A percentile compares a stretch with the other conserved stretches of the same genome.
phyloP scores from a whole-genome alignment of 441 rosid species.

The Populus hybrid region DNA sequence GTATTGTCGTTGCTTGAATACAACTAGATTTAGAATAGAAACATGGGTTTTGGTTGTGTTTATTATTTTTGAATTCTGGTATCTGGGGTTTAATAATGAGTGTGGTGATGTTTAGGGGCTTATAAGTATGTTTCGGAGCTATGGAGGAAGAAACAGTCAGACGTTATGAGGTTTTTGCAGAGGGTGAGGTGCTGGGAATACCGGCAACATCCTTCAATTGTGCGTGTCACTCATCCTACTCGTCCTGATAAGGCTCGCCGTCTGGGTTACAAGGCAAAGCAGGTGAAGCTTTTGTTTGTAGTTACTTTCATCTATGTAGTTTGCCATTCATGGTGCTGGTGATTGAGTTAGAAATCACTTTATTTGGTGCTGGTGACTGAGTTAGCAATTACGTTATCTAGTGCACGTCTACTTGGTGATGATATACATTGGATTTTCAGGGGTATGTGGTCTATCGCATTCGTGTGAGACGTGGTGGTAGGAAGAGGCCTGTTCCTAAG shows the following conservation, averaged over 20 bases:
- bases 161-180: slow-evolving; percentile 72
- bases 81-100: background rate
- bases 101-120: slow-evolving; percentile 35
- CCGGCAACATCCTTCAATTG: slow-evolving; percentile 65
- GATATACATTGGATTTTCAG: slow-evolving; percentile 22
- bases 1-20: background rate
- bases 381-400: background rate
- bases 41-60: background rate
- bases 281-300: slow-evolving; percentile 21
- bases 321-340: background rate
- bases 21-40: background rate
- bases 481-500: slow-evolving; percentile 93
- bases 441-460: slow-evolving; percentile 87
- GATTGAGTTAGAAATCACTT: background rate
- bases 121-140: slow-evolving; percentile 67
- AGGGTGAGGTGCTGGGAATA: slow-evolving; percentile 80
- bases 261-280: slow-evolving; percentile 68
- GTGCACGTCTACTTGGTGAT: background rate
- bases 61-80: background rate
- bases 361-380: background rate
- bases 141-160: slow-evolving; percentile 79
- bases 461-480: slow-evolving; percentile 89
- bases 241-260: slow-evolving; percentile 72
- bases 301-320: background rate
- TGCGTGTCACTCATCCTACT: slow-evolving; percentile 51